These are phyloP conservation scores for Coemansia sp. DNA, from an alignment of 192 early-diverging fungal genomes.

Conservation along the genomic window DNA sequence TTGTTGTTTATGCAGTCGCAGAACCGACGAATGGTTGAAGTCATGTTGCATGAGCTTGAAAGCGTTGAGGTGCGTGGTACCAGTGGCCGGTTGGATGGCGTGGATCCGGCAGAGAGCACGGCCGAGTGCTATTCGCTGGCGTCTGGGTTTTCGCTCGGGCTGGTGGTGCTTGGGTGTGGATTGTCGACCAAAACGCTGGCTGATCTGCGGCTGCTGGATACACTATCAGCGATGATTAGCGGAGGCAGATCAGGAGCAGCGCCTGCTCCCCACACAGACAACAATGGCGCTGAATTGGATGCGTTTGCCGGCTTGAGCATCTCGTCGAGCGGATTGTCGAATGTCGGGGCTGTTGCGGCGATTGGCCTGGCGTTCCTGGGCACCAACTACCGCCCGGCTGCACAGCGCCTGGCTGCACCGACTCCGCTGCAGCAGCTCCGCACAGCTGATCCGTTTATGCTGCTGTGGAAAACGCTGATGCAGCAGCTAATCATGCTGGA, in stretches of 20 bases:
- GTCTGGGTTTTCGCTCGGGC: conserved; percentile 79
- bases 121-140: conserved; percentile 70
- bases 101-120: conserved; percentile 51
- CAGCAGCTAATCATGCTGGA: conserved; percentile 75
- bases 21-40: conserved; percentile 67
- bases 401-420: conserved; percentile 64
- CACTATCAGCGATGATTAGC: conserved; percentile 53
- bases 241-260: not conserved
- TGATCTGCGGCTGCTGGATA: conserved; percentile 60
- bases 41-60: conserved; percentile 67
- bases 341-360: conserved; percentile 67
- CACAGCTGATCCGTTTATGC: conserved; percentile 67
- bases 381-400: conserved; percentile 66
- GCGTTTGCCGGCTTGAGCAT: conserved; percentile 17
- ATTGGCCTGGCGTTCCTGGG: conserved; percentile 82
- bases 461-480: conserved; percentile 67
- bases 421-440: conserved; percentile 58
- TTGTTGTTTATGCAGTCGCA: conserved; percentile 62
- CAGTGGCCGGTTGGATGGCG: conserved; percentile 14
- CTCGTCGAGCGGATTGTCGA: conserved; percentile 13
- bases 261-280: not conserved
- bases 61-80: conserved; percentile 1
- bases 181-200: conserved; percentile 48
- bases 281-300: not conserved
- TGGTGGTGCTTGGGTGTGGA: conserved; percentile 72